Percentiles rank a stretch among this genome's conserved stretches.
phyloP scores from a whole-genome alignment of 1,284 basidiomycete species.

The Malassezia slooffiae region DNA sequence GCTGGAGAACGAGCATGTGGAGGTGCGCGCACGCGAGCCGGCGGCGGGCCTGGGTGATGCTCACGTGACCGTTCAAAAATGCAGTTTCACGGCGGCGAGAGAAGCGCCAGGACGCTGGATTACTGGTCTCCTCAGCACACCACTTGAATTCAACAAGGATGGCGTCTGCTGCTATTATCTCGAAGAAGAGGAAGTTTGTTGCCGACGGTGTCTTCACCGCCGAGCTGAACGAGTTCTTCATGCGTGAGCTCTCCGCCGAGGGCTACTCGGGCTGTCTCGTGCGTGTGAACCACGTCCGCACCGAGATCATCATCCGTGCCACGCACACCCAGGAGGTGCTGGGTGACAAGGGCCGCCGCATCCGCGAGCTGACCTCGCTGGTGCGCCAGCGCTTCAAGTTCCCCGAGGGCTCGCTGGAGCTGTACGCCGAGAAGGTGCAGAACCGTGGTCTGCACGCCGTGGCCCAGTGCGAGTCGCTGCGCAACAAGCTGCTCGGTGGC shows the following conservation, averaged over 20 bases:
- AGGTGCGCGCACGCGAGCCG: too few relatives aligned
- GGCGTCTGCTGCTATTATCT: constrained; percentile 39
- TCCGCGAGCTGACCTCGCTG: constrained; percentile 94
- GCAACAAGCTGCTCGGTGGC: constrained; percentile 98
- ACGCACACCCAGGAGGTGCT: constrained; percentile 99
- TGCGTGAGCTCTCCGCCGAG: constrained; percentile 95
- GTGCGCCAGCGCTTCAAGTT: constrained; percentile 99
- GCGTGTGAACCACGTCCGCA: constrained; percentile 96
- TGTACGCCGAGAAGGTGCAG: constrained; percentile 99
- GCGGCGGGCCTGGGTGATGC: too few relatives aligned
- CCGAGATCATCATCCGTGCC: constrained; percentile 99
- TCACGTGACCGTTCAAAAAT: too few relatives aligned
- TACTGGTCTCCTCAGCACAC: too few relatives aligned
- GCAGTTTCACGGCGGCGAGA: too few relatives aligned
- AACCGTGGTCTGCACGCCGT: constrained; percentile 97
- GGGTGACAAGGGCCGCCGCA: constrained; percentile 98
- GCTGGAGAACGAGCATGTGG: too few relatives aligned
- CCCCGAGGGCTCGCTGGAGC: constrained; percentile 92
- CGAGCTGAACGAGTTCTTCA: constrained; percentile 95
- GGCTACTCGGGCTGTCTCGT: constrained; percentile 99
- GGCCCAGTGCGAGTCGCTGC: constrained; percentile 94
- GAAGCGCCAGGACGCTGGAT: too few relatives aligned
- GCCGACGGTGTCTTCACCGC: constrained; percentile 97
- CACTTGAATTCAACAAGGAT: constrained; percentile 19
- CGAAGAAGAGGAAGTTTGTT: constrained; percentile 59